These are phyloP conservation scores for Naematelia aurantialba DNA, from an alignment of 768 basidiomycete species.

Conservation along the genomic window DNA sequence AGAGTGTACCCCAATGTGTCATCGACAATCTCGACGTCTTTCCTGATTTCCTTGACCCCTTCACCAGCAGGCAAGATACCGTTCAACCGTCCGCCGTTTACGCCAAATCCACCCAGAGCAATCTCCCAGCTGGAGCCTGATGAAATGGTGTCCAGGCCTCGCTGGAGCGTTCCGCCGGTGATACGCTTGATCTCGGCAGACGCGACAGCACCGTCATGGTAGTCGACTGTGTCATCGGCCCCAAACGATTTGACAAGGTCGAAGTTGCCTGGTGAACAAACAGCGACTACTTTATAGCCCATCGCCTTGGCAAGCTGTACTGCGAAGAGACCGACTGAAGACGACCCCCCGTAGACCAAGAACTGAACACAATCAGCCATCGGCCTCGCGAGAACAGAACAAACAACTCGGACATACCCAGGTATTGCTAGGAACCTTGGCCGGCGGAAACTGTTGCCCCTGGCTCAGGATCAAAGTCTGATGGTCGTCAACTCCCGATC, in stretches of 20 bases:
- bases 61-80: constrained; percentile 19
- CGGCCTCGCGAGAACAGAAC: background rate
- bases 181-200: constrained; percentile 33
- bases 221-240: constrained; percentile 55
- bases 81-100: constrained; percentile 27
- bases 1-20: constrained; percentile 34
- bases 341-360: constrained; percentile 46
- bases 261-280: constrained; percentile 50
- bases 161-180: constrained; percentile 24
- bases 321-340: constrained; percentile 51
- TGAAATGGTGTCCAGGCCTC: constrained; percentile 33
- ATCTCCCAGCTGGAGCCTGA: constrained; percentile 27
- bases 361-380: constrained; percentile 14
- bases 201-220: constrained; percentile 31
- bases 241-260: constrained; percentile 51
- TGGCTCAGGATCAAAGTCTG: constrained; percentile 14
- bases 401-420: constrained; percentile 7
- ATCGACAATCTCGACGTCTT: constrained; percentile 24
- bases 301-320: constrained; percentile 33
- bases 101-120: constrained; percentile 19
- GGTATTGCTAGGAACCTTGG: background rate
- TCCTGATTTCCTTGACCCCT: constrained; percentile 14
- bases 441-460: constrained; percentile 7
- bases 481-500: background rate
- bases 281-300: constrained; percentile 49